Conservation (phyloP, 2,329 filamentous ascomycete genomes). For the Calycina herbarum region DNA sequence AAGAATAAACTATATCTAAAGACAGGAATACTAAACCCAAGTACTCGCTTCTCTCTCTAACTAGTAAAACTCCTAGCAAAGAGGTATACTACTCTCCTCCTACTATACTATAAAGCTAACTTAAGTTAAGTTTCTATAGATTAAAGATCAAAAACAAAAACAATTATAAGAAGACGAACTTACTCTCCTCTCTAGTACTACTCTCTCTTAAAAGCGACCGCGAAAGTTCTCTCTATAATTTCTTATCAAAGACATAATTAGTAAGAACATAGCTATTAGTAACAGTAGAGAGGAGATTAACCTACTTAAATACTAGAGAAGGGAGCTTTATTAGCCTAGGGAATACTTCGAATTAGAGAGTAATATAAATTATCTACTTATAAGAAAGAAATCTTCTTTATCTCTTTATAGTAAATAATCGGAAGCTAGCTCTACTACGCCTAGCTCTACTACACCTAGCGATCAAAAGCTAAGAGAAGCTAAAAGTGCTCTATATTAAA, state of each 20-base stretch:
- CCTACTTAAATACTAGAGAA: background rate
- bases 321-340: background rate
- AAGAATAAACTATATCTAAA: background rate
- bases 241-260: conserved; percentile 20
- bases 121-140: conserved; percentile 24
- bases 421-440: conserved; percentile 24
- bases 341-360: conserved; percentile 18
- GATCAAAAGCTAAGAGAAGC: conserved; percentile 42
- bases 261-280: conserved; percentile 20
- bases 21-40: background rate
- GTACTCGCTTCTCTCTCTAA: conserved; percentile 21
- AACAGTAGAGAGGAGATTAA: conserved; percentile 12
- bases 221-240: conserved; percentile 19
- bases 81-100: conserved; percentile 22
- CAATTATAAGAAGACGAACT: conserved; percentile 21
- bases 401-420: conserved; percentile 36
- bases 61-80: conserved; percentile 24
- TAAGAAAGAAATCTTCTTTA: conserved; percentile 36
- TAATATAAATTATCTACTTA: conserved; percentile 37
- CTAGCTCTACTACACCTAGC: conserved; percentile 35
- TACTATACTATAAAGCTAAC: conserved; percentile 27
- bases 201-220: conserved; percentile 25
- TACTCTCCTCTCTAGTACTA: background rate
- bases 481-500: conserved; percentile 42
- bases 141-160: conserved; percentile 26